phyloP scores from a whole-genome alignment of 345 rosid species.

The Sonneratia alba region DNA sequence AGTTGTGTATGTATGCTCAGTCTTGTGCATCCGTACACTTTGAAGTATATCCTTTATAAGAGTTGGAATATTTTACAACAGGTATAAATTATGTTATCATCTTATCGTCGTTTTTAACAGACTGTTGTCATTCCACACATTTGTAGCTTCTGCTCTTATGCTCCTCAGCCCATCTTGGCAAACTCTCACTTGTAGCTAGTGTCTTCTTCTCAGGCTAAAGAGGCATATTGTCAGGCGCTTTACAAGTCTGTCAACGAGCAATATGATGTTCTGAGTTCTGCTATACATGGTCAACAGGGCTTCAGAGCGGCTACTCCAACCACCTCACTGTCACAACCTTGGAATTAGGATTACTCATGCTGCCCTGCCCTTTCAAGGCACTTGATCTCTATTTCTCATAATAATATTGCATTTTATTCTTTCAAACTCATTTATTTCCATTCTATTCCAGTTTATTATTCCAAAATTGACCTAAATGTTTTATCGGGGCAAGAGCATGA shows the following conservation, averaged over 20 bases:
- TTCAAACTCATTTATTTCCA: no score
- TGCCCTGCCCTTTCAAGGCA: slow-evolving; percentile 8
- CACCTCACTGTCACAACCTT: slow-evolving; percentile 77
- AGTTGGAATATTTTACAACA: background rate
- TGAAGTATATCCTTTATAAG: background rate
- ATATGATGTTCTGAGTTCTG: slow-evolving; percentile 57
- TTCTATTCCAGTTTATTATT: background rate
- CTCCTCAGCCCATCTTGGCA: no score
- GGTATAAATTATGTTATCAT: background rate
- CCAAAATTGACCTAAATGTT: background rate
- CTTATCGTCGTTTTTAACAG: no score
- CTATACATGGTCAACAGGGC: slow-evolving; percentile 54
- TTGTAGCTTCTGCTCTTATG: no score
- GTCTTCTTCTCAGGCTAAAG: slow-evolving; percentile 53
- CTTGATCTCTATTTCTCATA: background rate
- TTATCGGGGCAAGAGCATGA: background rate
- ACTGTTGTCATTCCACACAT: background rate
- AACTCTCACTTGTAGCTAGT: background rate
- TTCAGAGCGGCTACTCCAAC: slow-evolving; percentile 52
- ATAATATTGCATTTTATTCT: no score
- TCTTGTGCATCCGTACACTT: background rate
- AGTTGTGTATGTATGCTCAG: background rate
- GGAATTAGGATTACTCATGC: slow-evolving; percentile 38
- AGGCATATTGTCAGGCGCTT: slow-evolving; percentile 38
- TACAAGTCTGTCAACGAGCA: slow-evolving; percentile 56